Conservation (phyloP, 495 filamentous ascomycete species). For the Trichocladium antarcticum region DNA sequence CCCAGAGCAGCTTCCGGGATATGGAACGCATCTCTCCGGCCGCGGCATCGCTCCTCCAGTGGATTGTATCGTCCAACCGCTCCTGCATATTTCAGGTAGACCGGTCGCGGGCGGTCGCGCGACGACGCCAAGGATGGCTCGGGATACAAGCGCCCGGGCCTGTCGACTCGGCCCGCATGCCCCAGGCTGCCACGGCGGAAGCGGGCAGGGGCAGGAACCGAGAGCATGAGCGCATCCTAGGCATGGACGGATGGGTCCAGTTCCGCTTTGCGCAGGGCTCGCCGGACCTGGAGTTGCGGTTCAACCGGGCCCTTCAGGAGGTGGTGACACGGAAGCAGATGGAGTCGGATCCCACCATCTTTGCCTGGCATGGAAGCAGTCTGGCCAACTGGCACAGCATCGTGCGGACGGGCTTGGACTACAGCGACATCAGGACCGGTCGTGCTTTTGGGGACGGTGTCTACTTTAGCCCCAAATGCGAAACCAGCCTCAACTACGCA, state of each 20-base stretch:
- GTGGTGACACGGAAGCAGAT: constrained; percentile 31
- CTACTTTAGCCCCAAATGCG: constrained; percentile 56
- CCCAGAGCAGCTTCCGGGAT: constrained; percentile 36
- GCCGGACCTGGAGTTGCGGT: constrained; percentile 81
- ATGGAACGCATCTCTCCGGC: constrained; percentile 59
- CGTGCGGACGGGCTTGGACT: constrained; percentile 71
- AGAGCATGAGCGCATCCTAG: constrained; percentile 46
- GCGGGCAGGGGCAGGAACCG: constrained; percentile 9
- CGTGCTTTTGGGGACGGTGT: constrained; percentile 70
- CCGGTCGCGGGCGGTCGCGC: not conserved
- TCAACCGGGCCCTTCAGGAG: constrained; percentile 51
- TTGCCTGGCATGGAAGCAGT: constrained; percentile 75
- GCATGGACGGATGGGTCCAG: constrained; percentile 61
- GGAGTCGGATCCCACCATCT: constrained; percentile 52
- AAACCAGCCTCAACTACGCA: constrained; percentile 49
- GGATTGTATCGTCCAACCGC: constrained; percentile 86
- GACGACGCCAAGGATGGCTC: not conserved
- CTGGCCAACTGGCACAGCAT: constrained; percentile 85
- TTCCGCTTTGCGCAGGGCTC: constrained; percentile 84
- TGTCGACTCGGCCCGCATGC: not conserved
- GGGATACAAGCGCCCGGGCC: too few species aligned
- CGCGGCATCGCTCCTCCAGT: constrained; percentile 59
- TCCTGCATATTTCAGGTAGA: constrained; percentile 65
- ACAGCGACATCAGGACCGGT: constrained; percentile 48
- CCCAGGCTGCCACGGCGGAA: not conserved